Conservation (phyloP, 208 protist genomes). For the Trypanosoma mega region DNA sequence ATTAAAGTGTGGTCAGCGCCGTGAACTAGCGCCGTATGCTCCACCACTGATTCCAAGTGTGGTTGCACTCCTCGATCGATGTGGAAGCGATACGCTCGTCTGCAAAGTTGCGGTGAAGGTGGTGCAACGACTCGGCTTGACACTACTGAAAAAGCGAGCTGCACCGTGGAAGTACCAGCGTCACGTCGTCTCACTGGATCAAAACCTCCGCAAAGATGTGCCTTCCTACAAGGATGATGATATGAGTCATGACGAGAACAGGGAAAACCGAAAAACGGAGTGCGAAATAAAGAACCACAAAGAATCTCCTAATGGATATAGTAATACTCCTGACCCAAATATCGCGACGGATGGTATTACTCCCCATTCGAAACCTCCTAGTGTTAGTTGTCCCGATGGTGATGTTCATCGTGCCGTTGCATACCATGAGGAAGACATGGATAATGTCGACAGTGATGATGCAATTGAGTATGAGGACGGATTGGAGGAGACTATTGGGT, state of each 20-base stretch:
- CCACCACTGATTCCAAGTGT: slow-evolving; percentile 46
- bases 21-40: slow-evolving; percentile 76
- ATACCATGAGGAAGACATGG: slow-evolving; percentile 24
- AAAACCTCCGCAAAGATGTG: not conserved
- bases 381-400: not conserved
- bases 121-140: slow-evolving; percentile 88
- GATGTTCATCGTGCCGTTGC: not conserved
- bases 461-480: slow-evolving; percentile 63
- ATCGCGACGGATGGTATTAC: too few species aligned
- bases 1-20: slow-evolving; percentile 91
- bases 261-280: not conserved
- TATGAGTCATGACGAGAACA: not conserved
- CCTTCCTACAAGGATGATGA: not conserved
- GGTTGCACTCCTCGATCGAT: slow-evolving; percentile 26
- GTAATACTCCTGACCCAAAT: too few species aligned
- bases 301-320: too few species aligned
- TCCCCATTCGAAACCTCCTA: too few species aligned
- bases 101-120: slow-evolving; percentile 91
- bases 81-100: slow-evolving; percentile 56
- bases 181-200: slow-evolving; percentile 55
- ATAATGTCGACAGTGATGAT: slow-evolving; percentile 29
- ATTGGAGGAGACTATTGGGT: slow-evolving; percentile 75
- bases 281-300: too few species aligned
- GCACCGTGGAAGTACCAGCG: slow-evolving; percentile 93
- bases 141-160: slow-evolving; percentile 73